Base-by-base conservation (phyloP, 1,284 basidiomycete genomes). In the Pyrrhoderma lamaoense region DNA sequence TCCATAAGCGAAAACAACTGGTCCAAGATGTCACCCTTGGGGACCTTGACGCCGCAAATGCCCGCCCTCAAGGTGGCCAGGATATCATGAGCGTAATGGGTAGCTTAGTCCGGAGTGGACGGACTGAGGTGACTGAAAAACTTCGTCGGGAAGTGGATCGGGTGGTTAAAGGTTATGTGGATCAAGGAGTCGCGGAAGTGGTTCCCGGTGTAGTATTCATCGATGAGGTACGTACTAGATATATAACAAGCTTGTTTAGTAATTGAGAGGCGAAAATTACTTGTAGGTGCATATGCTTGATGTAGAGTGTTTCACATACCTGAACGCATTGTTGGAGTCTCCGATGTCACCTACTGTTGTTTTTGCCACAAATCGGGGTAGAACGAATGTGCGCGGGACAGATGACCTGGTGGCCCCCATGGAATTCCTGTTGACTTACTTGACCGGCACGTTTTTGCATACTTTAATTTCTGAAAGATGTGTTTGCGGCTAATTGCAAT, bases 11-110 rank as follows among this genome's bases (percentile, higher is more conserved):
- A 57, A 98, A 98, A 67, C 93, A 99, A 64, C 82, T 98, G 1
- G 93, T 99, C 3, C 96, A 98, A 67, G 95, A 98, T 60, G 91
- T 99, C 36, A 98, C 93, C 0, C 74, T 99, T 14, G 93, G 96
- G 52, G 95, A 99, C 65, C 76, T 99, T 40, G 95, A 99, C 65
- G 91, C 94, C 57, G 95, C 94, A 3, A 99, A 99, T 65, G 93
- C 94, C 11, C 82, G 93, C 42, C 95, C 95, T 5, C 90, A 92
- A 61, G 86, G 85, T 34, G 94, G 96, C 1, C 95, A 97, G 67
- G 95, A 98, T 63, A 97, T 99, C 65, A 97, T 98, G 94, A 91
- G 88, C 63, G 93, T 99, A 25, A 97, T 99, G 86, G 93, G 95
- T 3, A 95, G 93, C 64, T 75, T 99, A 8, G 91, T 97, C 59